These are phyloP conservation scores for Russula sp. DNA, from an alignment of 768 basidiomycete species.

Conservation along the genomic window DNA sequence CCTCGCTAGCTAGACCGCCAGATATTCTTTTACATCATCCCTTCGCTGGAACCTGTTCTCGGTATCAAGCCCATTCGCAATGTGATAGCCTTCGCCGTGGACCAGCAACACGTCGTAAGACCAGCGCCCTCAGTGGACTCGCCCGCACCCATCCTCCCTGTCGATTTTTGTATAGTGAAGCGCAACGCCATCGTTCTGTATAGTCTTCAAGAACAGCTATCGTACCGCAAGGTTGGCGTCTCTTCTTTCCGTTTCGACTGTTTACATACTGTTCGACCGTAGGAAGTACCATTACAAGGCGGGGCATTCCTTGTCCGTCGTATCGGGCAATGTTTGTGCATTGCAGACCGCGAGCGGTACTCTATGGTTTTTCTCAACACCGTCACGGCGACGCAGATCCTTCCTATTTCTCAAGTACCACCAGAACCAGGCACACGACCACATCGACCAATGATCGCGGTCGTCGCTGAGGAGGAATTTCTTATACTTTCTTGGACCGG, in stretches of 20 bases:
- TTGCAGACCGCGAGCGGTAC: conserved; percentile 70
- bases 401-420: conserved; percentile 71
- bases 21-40: conserved; percentile 75
- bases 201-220: conserved; percentile 56
- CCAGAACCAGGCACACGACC: conserved; percentile 33
- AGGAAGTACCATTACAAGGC: conserved; percentile 69
- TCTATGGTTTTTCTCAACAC: conserved; percentile 73
- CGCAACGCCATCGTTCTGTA: conserved; percentile 57
- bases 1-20: conserved; percentile 41
- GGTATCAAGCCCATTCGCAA: conserved; percentile 74
- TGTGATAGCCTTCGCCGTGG: conserved; percentile 74
- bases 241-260: background rate
- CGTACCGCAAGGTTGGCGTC: conserved; percentile 51
- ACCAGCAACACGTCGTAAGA: conserved; percentile 62
- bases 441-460: conserved; percentile 66
- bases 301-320: conserved; percentile 58
- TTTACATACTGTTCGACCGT: conserved; percentile 1
- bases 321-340: conserved; percentile 56
- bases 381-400: conserved; percentile 60
- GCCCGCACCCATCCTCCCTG: conserved; percentile 39
- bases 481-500: conserved; percentile 85
- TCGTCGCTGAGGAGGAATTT: conserved; percentile 75
- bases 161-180: conserved; percentile 73
- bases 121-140: conserved; percentile 38
- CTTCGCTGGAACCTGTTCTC: conserved; percentile 69